Evolutionary conservation across 129 eudicot species (phyloP).

Genomic region (Helianthus annuus): HanXRQr2.0-SUNRISE NC_035441.2:142856379-142856878

Average conservation of each 20-base stretch:
- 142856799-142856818: not conserved
- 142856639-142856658: not conserved
- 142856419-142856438: not conserved
- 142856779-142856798: constrained; percentile 1
- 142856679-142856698: not conserved
- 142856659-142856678: not conserved
- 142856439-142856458: not conserved
- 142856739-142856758: too few species aligned
- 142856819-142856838: constrained; percentile 13
- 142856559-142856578: constrained; percentile 3
- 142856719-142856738: too few species aligned
- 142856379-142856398: not conserved
- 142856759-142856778: not conserved
- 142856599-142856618: not conserved
- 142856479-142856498: too few species aligned
- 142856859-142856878: constrained; percentile 28
- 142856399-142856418: not conserved
- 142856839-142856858: constrained; percentile 22
- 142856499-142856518: not conserved
- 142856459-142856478: constrained; percentile 8
- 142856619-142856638: not conserved
- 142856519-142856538: not conserved
- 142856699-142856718: not conserved
- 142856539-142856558: not conserved
- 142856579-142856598: not conserved